Evolutionary conservation across 805 yeast genomes (phyloP), one percentile per base, ranked within the genome.

Genomic region (Cyberlindnera suaveolens): DNA sequence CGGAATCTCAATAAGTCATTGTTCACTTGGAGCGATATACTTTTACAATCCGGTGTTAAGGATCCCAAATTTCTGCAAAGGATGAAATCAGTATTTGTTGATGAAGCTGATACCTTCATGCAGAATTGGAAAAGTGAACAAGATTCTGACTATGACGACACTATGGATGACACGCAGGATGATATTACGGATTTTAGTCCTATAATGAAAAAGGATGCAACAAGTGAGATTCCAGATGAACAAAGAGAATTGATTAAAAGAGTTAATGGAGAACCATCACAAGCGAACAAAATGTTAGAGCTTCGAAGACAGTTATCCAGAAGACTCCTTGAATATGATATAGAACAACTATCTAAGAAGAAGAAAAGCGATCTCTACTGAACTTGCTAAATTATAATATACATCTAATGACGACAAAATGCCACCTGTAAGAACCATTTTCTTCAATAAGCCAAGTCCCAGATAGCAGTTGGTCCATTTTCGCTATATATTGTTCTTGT

Each of bases 401-500:
- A 9, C 27, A 9, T 23, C 11, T 23, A 23, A 23, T 23, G 27
- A 23, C 10, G 13, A 9, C 11, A 3, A 23, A 9, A 3, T 9
- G 27, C 11, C 27, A 9, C 4, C 27, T 9, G 11, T 23, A 6
- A 5, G 6, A 23, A 23, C 27, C 27, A 9, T n/a, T 3, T n/a
- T 15, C 10, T 15, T 31, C 33, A 31, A 47, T 66, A 65, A 23
- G 65, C 64, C 9, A 65, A 61, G 44, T 80, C 86, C 96, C 96
- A 89, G 38, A 89, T 74, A 29, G 85, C 80, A 48, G 76, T 70
- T 15, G 97, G 96, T 0, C 97, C 97, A 38, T 69, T 72, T 50
- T 82, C 89, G 49, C 78, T 78, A 61, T 88, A 90, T 40, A 76
- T 80, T 31, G 80, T 85, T 49, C 77, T 74, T 38, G 80, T 78